Base-by-base conservation (phyloP, 495 filamentous ascomycete species). In the Penicillium nucicola region DNA sequence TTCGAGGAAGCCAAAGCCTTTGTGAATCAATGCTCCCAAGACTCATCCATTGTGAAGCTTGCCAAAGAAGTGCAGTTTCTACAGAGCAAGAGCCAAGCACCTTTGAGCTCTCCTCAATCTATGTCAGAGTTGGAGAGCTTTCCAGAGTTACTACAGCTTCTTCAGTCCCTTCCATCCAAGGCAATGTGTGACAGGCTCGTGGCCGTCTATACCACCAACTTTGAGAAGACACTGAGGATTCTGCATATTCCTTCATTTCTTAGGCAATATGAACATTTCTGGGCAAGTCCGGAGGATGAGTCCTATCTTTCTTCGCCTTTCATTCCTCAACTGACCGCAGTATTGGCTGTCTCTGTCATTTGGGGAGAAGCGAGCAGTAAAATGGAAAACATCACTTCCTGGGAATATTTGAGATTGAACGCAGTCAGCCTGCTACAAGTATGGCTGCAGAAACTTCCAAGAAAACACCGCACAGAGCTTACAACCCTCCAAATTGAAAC, bases 391-490 rank as follows among this genome's bases (percentile, higher is more conserved):
- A 62, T 23, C 60, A 67, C 44, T 48, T 71, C 65, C 41, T 51
- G 66, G 70, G 47, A 66, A 15, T 58, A 73, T 52, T 35, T 66
- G 34, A 40, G 54, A 18, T 32, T 62, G 44, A 40, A 61, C 57
- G 58, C 66, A 42, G 19, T 53, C n/a, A 30, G 32, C 1, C 36
- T 51, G 3, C 45, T 68, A 8, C 65, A 67, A 48, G 34, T 43
- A 4, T 74, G 70, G 70, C 30, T 74, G 15, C 22, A 39, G 3
- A 62, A 61, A 7, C 66, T 72, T 17, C 60, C 61, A 20, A 57
- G 67, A 20, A 75, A 77, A 35, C 66, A 42, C 72, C 74, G 74
- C 48, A 79, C 43, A 50, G 70, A 65, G 9, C 15, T 63, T 18
- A 37, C 47, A 12, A 57, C 57, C 3, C 40, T 68, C 18, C 65